Evolutionary conservation across 441 rosid genomes (phyloP).

Genomic region (Populus hybrid): DNA sequence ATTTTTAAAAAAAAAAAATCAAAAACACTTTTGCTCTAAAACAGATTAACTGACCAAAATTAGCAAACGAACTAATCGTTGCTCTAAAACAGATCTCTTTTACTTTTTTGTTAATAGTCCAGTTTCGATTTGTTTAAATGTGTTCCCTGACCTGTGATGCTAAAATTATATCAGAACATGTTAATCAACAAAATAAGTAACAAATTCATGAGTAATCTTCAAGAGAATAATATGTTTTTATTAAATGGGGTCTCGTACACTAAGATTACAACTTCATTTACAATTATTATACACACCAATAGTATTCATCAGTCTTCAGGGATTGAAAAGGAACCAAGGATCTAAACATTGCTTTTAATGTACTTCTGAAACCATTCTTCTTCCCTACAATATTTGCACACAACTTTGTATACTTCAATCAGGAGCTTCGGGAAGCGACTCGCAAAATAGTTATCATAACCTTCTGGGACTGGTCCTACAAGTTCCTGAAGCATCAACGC

Average conservation of each 20-base stretch:
- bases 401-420: constrained; percentile 76
- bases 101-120: too few relatives aligned
- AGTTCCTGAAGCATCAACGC: constrained; percentile 52
- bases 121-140: too few relatives aligned
- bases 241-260: neutral
- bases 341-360: constrained; percentile 30
- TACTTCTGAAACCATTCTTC: constrained; percentile 82
- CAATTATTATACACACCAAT: neutral
- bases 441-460: constrained; percentile 69
- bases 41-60: too few relatives aligned
- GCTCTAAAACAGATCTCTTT: too few relatives aligned
- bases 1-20: too few relatives aligned
- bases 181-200: neutral
- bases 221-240: neutral
- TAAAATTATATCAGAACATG: neutral
- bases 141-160: neutral
- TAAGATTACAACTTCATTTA: neutral
- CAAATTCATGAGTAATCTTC: neutral
- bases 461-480: constrained; percentile 84
- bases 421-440: constrained; percentile 74
- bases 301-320: neutral
- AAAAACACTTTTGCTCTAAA: too few relatives aligned
- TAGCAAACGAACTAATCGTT: too few relatives aligned
- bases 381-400: constrained; percentile 47
- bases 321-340: neutral